Conservation (phyloP, 306 rosid genomes). For the Cucurbita ficifolia region DNA sequence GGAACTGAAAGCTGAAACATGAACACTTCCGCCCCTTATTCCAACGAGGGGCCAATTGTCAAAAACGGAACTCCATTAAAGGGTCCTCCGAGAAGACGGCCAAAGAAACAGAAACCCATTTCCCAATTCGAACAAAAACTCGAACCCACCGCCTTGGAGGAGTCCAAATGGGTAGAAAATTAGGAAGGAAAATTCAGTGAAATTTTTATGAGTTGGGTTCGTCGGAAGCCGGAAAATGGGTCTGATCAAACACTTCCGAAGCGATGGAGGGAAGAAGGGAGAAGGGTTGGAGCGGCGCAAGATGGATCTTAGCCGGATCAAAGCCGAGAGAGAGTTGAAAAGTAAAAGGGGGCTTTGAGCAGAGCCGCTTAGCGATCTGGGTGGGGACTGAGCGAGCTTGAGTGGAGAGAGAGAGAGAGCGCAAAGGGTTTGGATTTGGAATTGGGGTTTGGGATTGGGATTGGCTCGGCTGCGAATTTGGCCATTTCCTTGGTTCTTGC, state of each 20-base stretch:
- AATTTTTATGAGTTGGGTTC: background rate
- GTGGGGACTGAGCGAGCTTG: background rate
- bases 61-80: background rate
- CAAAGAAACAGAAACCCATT: background rate
- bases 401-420: background rate
- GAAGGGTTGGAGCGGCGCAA: constrained; percentile 13
- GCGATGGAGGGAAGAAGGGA: constrained; percentile 12
- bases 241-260: background rate
- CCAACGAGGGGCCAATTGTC: background rate
- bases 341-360: constrained; percentile 17
- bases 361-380: constrained; percentile 43
- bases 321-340: constrained; percentile 18
- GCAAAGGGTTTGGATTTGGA: background rate
- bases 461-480: constrained; percentile 7
- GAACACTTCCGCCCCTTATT: background rate
- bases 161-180: background rate
- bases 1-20: background rate
- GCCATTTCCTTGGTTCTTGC: background rate
- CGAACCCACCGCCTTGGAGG: background rate
- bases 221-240: background rate
- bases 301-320: constrained; percentile 32
- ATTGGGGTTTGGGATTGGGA: background rate
- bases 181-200: background rate
- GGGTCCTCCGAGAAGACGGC: background rate
- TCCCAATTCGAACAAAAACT: background rate